phyloP scores from a whole-genome alignment of 73 alveolate species.

The Tetrahymena borealis region DNA sequence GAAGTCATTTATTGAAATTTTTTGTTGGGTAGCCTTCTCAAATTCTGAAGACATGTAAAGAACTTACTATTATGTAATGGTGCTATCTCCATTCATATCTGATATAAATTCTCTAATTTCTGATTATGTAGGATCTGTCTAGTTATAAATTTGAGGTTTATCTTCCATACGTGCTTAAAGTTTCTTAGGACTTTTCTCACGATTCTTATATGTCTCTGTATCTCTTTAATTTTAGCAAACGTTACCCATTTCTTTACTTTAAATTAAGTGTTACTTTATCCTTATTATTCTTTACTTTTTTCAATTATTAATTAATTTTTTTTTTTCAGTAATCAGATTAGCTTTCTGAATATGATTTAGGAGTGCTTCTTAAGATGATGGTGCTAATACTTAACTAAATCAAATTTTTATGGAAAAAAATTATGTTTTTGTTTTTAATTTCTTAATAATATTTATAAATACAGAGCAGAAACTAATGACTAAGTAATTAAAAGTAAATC shows the following conservation, averaged over 20 bases:
- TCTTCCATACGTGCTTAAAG: neutral
- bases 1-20: neutral
- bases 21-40: neutral
- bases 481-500: neutral
- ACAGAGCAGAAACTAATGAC: neutral
- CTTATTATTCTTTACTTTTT: neutral
- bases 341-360: neutral
- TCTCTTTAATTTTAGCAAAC: neutral
- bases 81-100: neutral
- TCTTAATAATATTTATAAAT: neutral
- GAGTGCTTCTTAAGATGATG: neutral
- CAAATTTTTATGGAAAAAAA: neutral
- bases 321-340: neutral
- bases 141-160: neutral
- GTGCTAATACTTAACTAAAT: neutral
- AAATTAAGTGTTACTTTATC: neutral
- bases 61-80: neutral
- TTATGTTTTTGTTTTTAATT: neutral
- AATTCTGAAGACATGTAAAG: neutral
- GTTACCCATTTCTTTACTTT: neutral
- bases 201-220: neutral
- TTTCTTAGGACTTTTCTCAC: neutral
- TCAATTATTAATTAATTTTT: neutral
- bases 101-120: neutral
- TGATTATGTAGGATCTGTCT: neutral